Conservation (phyloP, 768 basidiomycete species). For the Pleurotus pulmonarius region DNA sequence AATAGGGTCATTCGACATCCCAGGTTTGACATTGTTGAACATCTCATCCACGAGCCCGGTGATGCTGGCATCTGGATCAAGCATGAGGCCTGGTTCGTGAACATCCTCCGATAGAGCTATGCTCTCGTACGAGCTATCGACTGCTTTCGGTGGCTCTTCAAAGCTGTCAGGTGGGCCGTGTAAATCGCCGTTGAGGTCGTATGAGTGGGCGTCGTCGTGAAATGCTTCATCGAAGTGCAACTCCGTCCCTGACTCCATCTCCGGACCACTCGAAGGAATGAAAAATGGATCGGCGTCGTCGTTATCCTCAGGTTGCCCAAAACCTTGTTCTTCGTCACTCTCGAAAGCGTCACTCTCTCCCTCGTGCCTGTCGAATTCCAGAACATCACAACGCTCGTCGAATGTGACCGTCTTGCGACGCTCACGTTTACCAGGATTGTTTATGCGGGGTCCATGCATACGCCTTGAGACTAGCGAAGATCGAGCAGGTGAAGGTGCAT, state of each 20-base stretch:
- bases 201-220: background rate
- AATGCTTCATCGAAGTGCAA: constrained; percentile 1
- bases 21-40: constrained; percentile 42
- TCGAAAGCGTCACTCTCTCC: constrained; percentile 27
- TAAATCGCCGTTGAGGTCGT: constrained; percentile 15
- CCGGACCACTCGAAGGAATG: background rate
- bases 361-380: constrained; percentile 73
- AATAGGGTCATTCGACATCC: constrained; percentile 1
- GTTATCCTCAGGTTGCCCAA: constrained; percentile 11
- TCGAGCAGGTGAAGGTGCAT: constrained; percentile 47
- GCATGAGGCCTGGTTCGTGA: constrained; percentile 25
- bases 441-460: constrained; percentile 72
- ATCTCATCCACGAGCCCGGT: constrained; percentile 72
- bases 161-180: constrained; percentile 38
- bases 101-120: constrained; percentile 39
- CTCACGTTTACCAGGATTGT: constrained; percentile 44
- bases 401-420: constrained; percentile 79
- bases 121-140: constrained; percentile 36
- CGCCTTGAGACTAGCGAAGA: constrained; percentile 69
- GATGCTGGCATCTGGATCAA: constrained; percentile 56
- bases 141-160: constrained; percentile 30
- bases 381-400: constrained; percentile 74
- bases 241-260: background rate
- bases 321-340: constrained; percentile 13
- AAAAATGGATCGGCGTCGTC: constrained; percentile 19